phyloP scores from a whole-genome alignment of 176 grass and related monocot species.

The Juncus inflexus region DNA sequence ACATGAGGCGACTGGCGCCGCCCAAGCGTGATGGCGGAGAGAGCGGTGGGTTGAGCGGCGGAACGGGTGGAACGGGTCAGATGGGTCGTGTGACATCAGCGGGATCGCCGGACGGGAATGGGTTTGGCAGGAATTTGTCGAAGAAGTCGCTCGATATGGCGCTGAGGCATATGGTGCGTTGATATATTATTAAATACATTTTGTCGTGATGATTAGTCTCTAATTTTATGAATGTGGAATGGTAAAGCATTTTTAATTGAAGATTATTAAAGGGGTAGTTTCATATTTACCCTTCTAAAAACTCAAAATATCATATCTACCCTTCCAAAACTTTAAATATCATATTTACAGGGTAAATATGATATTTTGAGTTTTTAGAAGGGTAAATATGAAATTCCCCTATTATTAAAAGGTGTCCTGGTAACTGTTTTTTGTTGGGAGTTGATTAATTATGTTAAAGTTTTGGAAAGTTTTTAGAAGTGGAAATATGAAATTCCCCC shows the following conservation, averaged over 20 bases:
- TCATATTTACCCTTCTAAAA: no score
- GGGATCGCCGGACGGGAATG: constrained; percentile 70
- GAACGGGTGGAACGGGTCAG: no score
- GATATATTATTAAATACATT: no score
- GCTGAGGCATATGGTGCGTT: constrained; percentile 87
- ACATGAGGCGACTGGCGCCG: constrained; percentile 85
- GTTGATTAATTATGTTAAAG: no score
- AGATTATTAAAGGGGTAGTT: no score
- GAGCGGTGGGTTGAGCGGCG: constrained; percentile 36
- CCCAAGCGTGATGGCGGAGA: constrained; percentile 70
- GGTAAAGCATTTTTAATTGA: constrained; percentile 3
- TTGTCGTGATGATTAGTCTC: neutral
- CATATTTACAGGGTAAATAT: constrained; percentile 7
- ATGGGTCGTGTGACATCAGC: constrained; percentile 36
- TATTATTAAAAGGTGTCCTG: no score
- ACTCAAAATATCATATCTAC: no score
- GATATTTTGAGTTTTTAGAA: constrained; percentile 4
- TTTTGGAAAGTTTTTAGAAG: no score
- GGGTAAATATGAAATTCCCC: no score
- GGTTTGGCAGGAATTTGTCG: constrained; percentile 80
- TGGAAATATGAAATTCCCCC: no score
- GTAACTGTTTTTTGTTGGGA: no score
- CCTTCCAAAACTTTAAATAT: no score
- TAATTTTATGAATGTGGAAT: neutral
- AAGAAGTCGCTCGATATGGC: constrained; percentile 99